Evolutionary conservation across 768 basidiomycete genomes (phyloP), one percentile per base, ranked within the genome.

Genomic region (Termitomyces sp.): DNA sequence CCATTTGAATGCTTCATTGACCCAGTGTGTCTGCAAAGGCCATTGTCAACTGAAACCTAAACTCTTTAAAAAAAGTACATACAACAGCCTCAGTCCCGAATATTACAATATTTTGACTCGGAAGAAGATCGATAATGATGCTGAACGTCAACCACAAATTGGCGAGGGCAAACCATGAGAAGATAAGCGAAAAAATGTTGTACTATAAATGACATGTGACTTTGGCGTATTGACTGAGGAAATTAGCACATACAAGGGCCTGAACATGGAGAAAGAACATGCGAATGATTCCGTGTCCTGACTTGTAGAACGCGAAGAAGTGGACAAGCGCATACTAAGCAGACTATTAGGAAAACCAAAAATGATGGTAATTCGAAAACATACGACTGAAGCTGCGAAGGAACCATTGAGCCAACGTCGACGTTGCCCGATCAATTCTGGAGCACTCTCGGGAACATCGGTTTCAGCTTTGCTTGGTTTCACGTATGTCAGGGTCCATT

Each of bases 231-330:
- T 42, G n/a, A 45, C 36, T 33, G 53, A 33, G 24, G 30, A 41
- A 42, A 13, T 4, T 8, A 24, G 24, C 31, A 79, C 88, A 61
- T 70, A 93, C 93, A 55, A 98, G 59, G 44, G 87, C 95, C 73
- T 98, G 96, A 49, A 99, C 67, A 68, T 98, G 95, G 72, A 99
- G 86, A 79, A 98, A 94, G 78, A 98, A 89, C 90, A 98, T 93
- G 68, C 96, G 87, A 62, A 96, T 81, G 55, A 92, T 81, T 30
- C 90, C 90, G 67, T 98, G 95, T 13, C 87, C 83, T 31, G 91
- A 93, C 64, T 80, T 82, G 74, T 97, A 98, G 54, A 96, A 81
- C 62, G 83, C 81, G 79, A 89, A 92, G 77, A 96, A 98, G 74
- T 96, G 91, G 67, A 93, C 89, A n/a, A 97, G 74, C 6, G 93